Conservation (phyloP, 2,329 filamentous ascomycete species). For the Tolypocladium amazonense region DNA sequence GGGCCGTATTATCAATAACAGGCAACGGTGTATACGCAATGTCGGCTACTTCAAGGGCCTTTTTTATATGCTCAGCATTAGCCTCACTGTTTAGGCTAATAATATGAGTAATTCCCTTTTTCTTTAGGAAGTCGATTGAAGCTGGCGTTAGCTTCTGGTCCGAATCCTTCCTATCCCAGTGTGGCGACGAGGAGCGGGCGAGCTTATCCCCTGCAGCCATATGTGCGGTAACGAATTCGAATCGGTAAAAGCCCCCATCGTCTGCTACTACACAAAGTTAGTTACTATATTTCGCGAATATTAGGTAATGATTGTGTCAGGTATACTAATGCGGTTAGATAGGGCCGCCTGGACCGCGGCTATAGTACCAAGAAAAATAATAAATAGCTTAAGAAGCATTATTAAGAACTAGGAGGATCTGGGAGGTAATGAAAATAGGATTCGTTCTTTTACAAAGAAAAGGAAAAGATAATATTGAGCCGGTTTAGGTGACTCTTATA, state of each 20-base stretch:
- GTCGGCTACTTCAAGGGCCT: background rate
- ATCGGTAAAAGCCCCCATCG: background rate
- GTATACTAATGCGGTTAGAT: no score
- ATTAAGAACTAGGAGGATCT: no score
- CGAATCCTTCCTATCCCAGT: background rate
- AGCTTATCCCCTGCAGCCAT: background rate
- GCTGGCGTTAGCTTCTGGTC: background rate
- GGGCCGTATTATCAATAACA: background rate
- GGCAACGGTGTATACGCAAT: conserved; percentile 1
- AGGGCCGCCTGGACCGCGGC: no score
- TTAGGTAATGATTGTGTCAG: no score
- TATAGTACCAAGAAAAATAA: no score
- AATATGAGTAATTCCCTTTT: background rate
- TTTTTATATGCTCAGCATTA: background rate
- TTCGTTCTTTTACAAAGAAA: no score
- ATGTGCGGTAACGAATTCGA: background rate
- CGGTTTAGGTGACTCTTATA: no score
- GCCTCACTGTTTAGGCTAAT: conserved; percentile 1
- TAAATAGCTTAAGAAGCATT: no score
- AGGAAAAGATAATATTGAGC: no score
- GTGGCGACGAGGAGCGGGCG: conserved; percentile 1
- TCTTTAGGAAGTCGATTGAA: background rate
- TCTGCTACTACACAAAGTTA: no score
- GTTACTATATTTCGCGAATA: no score
- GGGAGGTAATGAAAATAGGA: no score